Percentiles rank a stretch among this genome's conserved stretches.
Conservation (phyloP, 2,329 filamentous ascomycete genomes). For the Hypoxylon sp. region DNA sequence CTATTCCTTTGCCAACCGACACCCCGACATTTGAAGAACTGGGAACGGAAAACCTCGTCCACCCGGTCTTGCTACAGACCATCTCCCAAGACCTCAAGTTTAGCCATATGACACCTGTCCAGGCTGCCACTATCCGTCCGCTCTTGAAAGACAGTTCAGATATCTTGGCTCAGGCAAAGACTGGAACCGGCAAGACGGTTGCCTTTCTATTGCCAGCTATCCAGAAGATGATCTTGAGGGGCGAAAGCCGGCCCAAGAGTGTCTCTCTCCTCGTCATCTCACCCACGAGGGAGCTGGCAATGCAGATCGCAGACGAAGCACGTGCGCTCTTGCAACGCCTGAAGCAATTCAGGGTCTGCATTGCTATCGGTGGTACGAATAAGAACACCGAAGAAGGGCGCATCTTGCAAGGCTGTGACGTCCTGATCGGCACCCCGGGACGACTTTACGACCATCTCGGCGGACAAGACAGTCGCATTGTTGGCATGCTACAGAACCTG, state of each 20-base stretch:
- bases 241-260: constrained; percentile 45
- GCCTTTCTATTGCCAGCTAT: constrained; percentile 86
- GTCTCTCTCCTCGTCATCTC: constrained; percentile 72
- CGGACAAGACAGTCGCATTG: constrained; percentile 72
- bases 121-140: constrained; percentile 59
- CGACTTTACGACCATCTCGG: constrained; percentile 80
- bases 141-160: constrained; percentile 56
- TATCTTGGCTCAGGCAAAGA: constrained; percentile 82
- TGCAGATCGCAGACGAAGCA: constrained; percentile 77
- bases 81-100: constrained; percentile 59
- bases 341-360: constrained; percentile 76
- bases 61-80: constrained; percentile 57
- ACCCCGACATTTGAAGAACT: constrained; percentile 20
- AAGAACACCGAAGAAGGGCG: constrained; percentile 75
- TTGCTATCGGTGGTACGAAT: constrained; percentile 83
- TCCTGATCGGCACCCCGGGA: constrained; percentile 82
- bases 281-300: constrained; percentile 74
- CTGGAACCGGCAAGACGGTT: constrained; percentile 86
- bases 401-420: constrained; percentile 76
- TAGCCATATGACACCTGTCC: constrained; percentile 63
- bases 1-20: constrained; percentile 7
- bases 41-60: constrained; percentile 24
- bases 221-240: constrained; percentile 70
- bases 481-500: constrained; percentile 70
- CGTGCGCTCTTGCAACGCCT: constrained; percentile 73